Conservation (phyloP, 1,284 basidiomycete genomes). For the Cutaneotrichosporon cutaneum region DNA sequence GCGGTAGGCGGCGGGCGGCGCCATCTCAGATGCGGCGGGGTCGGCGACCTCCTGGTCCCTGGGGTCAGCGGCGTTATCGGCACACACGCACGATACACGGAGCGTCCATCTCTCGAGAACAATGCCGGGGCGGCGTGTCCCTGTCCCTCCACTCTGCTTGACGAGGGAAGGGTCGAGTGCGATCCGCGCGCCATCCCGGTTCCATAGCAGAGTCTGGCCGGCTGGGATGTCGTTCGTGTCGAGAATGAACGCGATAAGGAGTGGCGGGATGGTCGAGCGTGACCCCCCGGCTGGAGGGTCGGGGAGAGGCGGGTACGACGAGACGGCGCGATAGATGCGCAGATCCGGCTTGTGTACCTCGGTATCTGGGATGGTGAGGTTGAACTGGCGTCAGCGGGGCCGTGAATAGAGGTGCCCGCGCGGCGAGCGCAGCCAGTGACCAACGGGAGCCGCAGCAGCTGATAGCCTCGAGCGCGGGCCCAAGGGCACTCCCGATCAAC, state of each 20-base stretch:
- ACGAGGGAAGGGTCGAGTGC: slow-evolving; percentile 32
- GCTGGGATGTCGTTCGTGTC: slow-evolving; percentile 48
- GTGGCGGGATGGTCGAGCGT: slow-evolving; percentile 41
- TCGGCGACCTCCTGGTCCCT: slow-evolving; percentile 9
- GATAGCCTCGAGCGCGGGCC: not conserved
- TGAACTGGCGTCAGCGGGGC: slow-evolving; percentile 43
- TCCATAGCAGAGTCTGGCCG: slow-evolving; percentile 47
- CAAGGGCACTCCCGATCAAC: slow-evolving; percentile 12
- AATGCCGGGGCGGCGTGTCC: slow-evolving; percentile 40
- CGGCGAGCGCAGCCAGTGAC: no score
- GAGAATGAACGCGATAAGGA: slow-evolving; percentile 50
- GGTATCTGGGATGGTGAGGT: slow-evolving; percentile 45
- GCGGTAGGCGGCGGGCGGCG: slow-evolving; percentile 44
- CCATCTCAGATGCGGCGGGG: slow-evolving; percentile 29
- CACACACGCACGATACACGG: slow-evolving; percentile 35
- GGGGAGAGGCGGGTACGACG: slow-evolving; percentile 26
- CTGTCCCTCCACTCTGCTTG: slow-evolving; percentile 15
- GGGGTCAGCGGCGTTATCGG: not conserved
- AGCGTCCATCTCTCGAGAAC: slow-evolving; percentile 52
- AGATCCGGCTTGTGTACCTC: slow-evolving; percentile 49
- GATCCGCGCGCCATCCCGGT: slow-evolving; percentile 30
- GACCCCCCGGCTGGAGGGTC: slow-evolving; percentile 13
- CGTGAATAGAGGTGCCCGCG: no score
- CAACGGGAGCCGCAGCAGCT: not conserved
- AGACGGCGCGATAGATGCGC: slow-evolving; percentile 43